Evolutionary conservation across 1,284 basidiomycete species (phyloP), one percentile per base, ranked within the genome.

Genomic region (Sparassis latifolia): DNA sequence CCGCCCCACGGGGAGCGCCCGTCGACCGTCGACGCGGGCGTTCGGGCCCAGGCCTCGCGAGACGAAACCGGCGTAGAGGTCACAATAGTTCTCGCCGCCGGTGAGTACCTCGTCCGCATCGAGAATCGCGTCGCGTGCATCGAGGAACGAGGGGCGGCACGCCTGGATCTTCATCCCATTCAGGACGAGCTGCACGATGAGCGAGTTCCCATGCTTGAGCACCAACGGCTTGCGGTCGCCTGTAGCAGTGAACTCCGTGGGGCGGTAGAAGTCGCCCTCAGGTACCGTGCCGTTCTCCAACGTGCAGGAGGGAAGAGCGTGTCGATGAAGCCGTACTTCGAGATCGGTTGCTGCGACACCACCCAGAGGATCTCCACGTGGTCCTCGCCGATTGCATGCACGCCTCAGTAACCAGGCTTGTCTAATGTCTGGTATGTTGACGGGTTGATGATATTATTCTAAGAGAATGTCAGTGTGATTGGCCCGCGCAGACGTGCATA

Each of bases 321-420:
- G 28, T 83, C 76, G 33, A 79, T 77, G 77, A 82, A 95, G 1
- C 91, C 92, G 66, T 95, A 84, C 69, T 89, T 86, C 66, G 73
- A 73, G 60, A 95, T 87, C 41, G 96, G 70, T 38, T 77, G 71
- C 66, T 93, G 81, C 30, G 80, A 78, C 48, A 93, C 75, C 58
- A 92, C 80, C 82, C 91, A 97, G 52, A 97, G 85, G 53, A 97
- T 86, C 73, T 97, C 78, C 20, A 94, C 94, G 94, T 94, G 97
- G 52, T 97, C 94, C 70, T 95, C 93, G 52, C 93, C 92, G 54
- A 94, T 89, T 39, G 90, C 89, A 66, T 94, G 91, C 53, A 93
- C 90, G 49, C 89, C 89, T 85, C 89, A 94, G 73, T 92, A 94
- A 20, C 89, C 89, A 6, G 89, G 86, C 69, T 89, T 88, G 75